A percentile compares a stretch with the other conserved stretches of the same genome.
These are phyloP conservation scores for sorghum (Sorghum bicolor) DNA, from an alignment of 176 grass and related monocot species.

Conservation along the genomic window Sorghum_bicolor_NCBIv3 NC_012872.2:69668001-69668500, in stretches of 20 bases:
- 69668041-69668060: neutral
- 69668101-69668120: neutral
- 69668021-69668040: slow-evolving; percentile 22
- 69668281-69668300: neutral
- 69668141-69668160: slow-evolving; percentile 30
- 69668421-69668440: slow-evolving; percentile 20
- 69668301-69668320: neutral
- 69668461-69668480: slow-evolving; percentile 12
- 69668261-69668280: slow-evolving; percentile 2
- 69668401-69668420: slow-evolving; percentile 17
- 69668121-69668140: neutral
- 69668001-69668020: slow-evolving; percentile 19
- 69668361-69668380: neutral
- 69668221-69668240: neutral
- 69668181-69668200: neutral
- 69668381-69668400: neutral
- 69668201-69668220: neutral
- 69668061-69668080: slow-evolving; percentile 28
- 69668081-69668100: neutral
- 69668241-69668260: slow-evolving; percentile 24
- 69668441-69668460: slow-evolving; percentile 24
- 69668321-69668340: slow-evolving; percentile 10
- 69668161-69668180: slow-evolving; percentile 5
- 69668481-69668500: neutral
- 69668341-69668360: neutral